Conservation (phyloP, 305 asterid genomes). For the Nicotiana rustica region DNA sequence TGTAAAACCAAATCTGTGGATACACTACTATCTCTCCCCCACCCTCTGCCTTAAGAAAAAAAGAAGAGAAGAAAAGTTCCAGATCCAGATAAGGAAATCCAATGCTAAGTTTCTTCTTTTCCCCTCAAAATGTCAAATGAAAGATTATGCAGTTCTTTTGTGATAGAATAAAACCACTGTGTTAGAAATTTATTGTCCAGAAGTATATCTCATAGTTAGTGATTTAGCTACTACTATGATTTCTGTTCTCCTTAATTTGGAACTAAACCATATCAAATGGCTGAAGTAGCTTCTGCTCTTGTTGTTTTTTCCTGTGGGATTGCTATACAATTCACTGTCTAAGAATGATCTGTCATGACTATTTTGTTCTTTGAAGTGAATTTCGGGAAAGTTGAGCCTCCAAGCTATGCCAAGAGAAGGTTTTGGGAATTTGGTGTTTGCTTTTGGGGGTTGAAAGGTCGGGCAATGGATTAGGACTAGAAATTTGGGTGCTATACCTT, state of each 20-base stretch:
- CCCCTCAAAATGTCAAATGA: neutral
- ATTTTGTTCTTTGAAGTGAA: neutral
- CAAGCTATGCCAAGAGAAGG: neutral
- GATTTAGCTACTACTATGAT: neutral
- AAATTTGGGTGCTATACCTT: slow-evolving; percentile 4
- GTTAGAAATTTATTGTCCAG: neutral
- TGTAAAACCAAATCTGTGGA: neutral
- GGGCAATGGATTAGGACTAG: slow-evolving; percentile 23
- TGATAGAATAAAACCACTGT: neutral
- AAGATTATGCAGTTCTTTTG: neutral
- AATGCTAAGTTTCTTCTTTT: neutral
- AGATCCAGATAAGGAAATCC: neutral
- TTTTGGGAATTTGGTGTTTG: slow-evolving; percentile 5
- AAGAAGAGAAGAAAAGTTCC: neutral
- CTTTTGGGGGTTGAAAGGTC: neutral
- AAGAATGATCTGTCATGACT: slow-evolving; percentile 1
- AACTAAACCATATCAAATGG: slow-evolving; percentile 18
- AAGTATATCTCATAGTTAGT: neutral
- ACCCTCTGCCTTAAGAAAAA: neutral
- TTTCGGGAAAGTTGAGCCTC: slow-evolving; percentile 8
- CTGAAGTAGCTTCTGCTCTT: neutral
- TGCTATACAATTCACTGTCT: neutral
- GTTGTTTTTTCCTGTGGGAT: neutral
- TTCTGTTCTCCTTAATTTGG: neutral
- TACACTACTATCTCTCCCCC: neutral